Percentiles rank a stretch among this genome's conserved stretches.
Conservation (phyloP, 257 asterid species). For the Prunella vulgaris region DNA sequence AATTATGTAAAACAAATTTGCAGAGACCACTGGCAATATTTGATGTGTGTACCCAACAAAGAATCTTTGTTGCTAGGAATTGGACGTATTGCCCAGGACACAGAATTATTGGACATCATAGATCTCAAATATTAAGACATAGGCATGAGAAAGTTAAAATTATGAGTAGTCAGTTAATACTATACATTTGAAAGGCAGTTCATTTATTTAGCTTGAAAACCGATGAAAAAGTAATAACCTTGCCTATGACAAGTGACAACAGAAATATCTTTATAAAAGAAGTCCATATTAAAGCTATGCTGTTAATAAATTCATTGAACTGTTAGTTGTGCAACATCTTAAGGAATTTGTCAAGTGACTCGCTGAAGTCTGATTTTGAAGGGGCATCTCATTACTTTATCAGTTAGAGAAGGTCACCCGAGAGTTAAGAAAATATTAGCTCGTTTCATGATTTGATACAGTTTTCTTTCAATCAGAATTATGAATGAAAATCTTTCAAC, state of each 20-base stretch:
- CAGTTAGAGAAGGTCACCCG: not conserved
- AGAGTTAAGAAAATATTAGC: not conserved
- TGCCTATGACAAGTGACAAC: not conserved
- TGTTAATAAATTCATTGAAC: not conserved
- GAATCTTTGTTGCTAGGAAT: conserved; percentile 14
- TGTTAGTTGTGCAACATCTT: not conserved
- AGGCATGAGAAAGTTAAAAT: not conserved
- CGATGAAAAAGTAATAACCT: not conserved
- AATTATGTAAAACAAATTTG: not conserved
- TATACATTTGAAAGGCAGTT: not conserved
- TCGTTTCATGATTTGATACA: not conserved
- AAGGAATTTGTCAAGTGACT: conserved; percentile 1
- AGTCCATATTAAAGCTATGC: not conserved
- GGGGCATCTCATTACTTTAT: not conserved
- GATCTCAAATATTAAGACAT: not conserved
- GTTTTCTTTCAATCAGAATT: conserved; percentile 9
- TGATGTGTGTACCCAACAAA: not conserved
- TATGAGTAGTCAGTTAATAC: not conserved
- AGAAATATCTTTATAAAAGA: not conserved
- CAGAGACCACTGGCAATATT: not conserved
- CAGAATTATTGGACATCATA: not conserved
- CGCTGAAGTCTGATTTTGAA: conserved; percentile 7
- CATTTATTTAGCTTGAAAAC: conserved; percentile 5
- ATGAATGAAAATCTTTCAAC: not conserved
- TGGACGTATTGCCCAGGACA: conserved; percentile 4